Evolutionary conservation across 2,329 filamentous ascomycete species (phyloP).

Genomic region (Aureobasidium vineae): DNA sequence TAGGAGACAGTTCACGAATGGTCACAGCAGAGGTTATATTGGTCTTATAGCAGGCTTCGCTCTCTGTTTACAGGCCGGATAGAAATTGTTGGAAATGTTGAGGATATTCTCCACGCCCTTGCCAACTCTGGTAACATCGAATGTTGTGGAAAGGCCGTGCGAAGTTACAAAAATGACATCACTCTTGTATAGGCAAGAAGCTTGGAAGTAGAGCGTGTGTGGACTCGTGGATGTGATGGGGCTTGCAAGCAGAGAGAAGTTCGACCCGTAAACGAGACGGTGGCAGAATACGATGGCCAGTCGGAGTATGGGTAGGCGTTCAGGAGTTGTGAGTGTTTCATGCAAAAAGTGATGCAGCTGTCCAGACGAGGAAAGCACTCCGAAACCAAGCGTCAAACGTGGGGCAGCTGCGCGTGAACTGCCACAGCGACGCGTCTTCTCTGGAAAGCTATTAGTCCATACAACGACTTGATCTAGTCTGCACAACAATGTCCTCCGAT

Average conservation of each 20-base stretch:
- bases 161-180: slow-evolving; percentile 7
- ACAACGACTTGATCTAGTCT: neutral
- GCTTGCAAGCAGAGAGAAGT: neutral
- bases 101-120: slow-evolving; percentile 13
- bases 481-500: slow-evolving; percentile 19
- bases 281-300: neutral
- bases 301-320: neutral
- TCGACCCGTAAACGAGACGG: neutral
- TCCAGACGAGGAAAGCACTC: slow-evolving; percentile 6
- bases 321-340: neutral
- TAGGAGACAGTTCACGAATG: neutral
- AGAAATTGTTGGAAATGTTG: slow-evolving; percentile 21
- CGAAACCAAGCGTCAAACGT: slow-evolving; percentile 4
- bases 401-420: slow-evolving; percentile 16
- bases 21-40: neutral
- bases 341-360: neutral
- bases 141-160: neutral
- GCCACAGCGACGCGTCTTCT: slow-evolving; percentile 12
- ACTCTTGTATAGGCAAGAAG: slow-evolving; percentile 1
- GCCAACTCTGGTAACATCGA: slow-evolving; percentile 14
- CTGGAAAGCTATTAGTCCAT: neutral
- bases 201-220: neutral
- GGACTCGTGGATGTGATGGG: neutral
- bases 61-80: neutral
- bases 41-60: neutral